Conservation (phyloP, 2,329 filamentous ascomycete species). For the Periconia sp. region DNA sequence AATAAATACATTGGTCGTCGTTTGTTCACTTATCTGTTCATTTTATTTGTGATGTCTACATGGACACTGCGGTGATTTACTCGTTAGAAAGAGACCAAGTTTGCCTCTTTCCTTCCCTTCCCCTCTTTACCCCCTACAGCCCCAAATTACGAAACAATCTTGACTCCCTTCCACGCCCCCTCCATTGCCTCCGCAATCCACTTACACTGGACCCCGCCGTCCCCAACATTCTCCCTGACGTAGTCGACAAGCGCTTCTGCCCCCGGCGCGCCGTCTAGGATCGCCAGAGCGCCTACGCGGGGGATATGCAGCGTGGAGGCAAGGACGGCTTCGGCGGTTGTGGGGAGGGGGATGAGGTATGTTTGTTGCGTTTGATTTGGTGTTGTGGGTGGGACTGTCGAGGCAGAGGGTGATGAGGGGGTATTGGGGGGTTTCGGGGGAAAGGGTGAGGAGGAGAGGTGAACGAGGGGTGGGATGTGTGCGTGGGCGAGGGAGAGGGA, state of each 20-base stretch:
- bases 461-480: slow-evolving; percentile 36
- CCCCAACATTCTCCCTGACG: slow-evolving; percentile 55
- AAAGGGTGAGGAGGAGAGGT: slow-evolving; percentile 25
- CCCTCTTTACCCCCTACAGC: not conserved
- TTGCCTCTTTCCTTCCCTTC: not conserved
- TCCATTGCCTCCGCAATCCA: slow-evolving; percentile 58
- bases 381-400: slow-evolving; percentile 19
- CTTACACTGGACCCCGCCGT: slow-evolving; percentile 52
- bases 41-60: not conserved
- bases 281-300: slow-evolving; percentile 65
- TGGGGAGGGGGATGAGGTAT: slow-evolving; percentile 65
- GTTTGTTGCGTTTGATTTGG: not conserved
- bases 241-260: slow-evolving; percentile 60
- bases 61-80: not conserved
- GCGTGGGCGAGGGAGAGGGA: slow-evolving; percentile 34
- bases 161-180: slow-evolving; percentile 45
- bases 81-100: too few relatives aligned
- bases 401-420: slow-evolving; percentile 19
- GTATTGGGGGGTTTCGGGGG: too few relatives aligned
- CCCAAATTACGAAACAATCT: not conserved
- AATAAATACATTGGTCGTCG: too few relatives aligned
- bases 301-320: slow-evolving; percentile 62
- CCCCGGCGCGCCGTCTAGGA: slow-evolving; percentile 60
- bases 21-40: too few relatives aligned
- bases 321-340: slow-evolving; percentile 60